Evolutionary conservation across 306 rosid species (phyloP), one percentile per base, ranked within the genome.

Genomic region (Bauhinia variegata): DNA sequence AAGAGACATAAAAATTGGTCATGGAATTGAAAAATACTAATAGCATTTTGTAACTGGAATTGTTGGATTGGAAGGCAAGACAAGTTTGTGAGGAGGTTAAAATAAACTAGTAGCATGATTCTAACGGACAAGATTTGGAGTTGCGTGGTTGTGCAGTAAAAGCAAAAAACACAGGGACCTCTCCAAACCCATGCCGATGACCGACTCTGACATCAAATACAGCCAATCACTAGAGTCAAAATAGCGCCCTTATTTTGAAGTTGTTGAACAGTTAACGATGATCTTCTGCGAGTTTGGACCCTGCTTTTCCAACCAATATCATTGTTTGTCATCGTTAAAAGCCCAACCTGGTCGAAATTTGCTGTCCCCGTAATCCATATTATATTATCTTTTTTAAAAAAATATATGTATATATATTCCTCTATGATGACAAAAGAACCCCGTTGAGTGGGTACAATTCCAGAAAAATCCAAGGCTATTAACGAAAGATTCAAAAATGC

Each of bases 301-400:
- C 77, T 59, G 63, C 78, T 82, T 81, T 79, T 67, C 65, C 76
- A 70, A 64, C 79, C 83, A 75, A 79, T 63, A 76, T 77, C 46
- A 74, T 77, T 19, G 33, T 54, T 68, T 79, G 79, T 68, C 74
- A 48, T 78, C 91, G 74, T 84, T 14, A 76, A 79, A 84, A 87
- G 80, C 78, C 77, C 38, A 77, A 79, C 88, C 82, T 63, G 67
- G 51, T 60, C 57, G 66, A 70, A 87, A 76, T 6, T 83, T 59
- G 78, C 61, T 63, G 80, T 63, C 76, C 75, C 14, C 33, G 28
- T 16, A 44, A 49, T 39, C 12, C 28, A 1, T 23, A 23, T 23
- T 2, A 23, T 14, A 34, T 51, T 63, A 61, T 58, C 59, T 60
- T 41, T 6, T n/a, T n/a, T n/a, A n/a, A n/a, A n/a, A n/a, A n/a